Evolutionary conservation across 768 basidiomycete species (phyloP), one percentile per base, ranked within the genome.

Genomic region (Omphalotus guepiniiformis): DNA sequence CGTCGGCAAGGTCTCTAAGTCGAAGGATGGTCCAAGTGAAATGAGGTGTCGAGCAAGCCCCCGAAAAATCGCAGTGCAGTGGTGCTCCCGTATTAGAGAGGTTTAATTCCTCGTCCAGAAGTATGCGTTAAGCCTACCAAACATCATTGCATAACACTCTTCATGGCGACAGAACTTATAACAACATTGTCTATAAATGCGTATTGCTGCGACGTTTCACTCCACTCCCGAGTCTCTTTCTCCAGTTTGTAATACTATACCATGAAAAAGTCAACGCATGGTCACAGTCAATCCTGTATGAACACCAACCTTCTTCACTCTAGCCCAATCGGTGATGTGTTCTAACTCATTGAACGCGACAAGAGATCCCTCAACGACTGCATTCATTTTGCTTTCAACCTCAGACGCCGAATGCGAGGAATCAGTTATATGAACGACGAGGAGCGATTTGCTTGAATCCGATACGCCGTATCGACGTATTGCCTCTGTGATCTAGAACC

Each of bases 391-490:
- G n/a, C 62, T 57, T 54, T 76, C 62, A 11, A 85, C 64, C n/a
- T 75, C 65, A 2, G 59, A 53, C 2, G 64, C 50, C 3, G 52
- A 36, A 1, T 62, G 35, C 26, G 67, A 63, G 2, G 73, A 64
- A 15, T 70, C 63, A 13, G 66, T 72, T 25, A 96, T 73, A 11
- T 83, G 75, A 12, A 95, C 83, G 8, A 95, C 80, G 26, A 94
- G 58, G 16, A 96, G 71, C 12, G 82, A 69, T 0, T 70, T 75
- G 22, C 78, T 84, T 4, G 63, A 64, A 34, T 85, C 81, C 0
- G 86, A 85, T 5, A 96, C 72, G 4, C 94, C 94, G 57, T 92
- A 95, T 48, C 89, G 80, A 41, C 81, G 76, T 50, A 98, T 80
- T 0, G 87, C 86, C 57, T 98, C 93, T 2, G 85, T 80, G 43